These are phyloP conservation scores for Penicillium hordei DNA, from an alignment of 2,329 filamentous ascomycete species.

Conservation along the genomic window DNA sequence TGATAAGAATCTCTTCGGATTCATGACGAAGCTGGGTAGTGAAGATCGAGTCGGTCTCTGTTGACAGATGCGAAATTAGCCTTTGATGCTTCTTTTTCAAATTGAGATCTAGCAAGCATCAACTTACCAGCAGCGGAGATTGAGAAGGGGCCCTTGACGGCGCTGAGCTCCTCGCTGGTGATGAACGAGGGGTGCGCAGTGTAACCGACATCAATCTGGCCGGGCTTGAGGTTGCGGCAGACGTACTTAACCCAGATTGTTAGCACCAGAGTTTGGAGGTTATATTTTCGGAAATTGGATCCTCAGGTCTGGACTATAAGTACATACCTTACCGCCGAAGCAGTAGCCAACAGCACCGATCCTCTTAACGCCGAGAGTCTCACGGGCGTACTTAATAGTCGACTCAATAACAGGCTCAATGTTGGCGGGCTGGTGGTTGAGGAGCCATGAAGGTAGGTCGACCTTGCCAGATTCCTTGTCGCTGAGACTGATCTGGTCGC, in stretches of 20 bases:
- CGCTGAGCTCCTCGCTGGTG: conserved; percentile 62
- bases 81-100: background rate
- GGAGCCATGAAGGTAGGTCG: conserved; percentile 53
- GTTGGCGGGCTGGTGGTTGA: conserved; percentile 47
- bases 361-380: conserved; percentile 56
- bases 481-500: conserved; percentile 60
- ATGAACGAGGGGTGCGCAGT: conserved; percentile 77
- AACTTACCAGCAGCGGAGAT: conserved; percentile 58
- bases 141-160: conserved; percentile 66
- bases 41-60: conserved; percentile 67
- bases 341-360: conserved; percentile 71
- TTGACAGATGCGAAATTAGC: conserved; percentile 2
- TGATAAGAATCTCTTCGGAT: conserved; percentile 62
- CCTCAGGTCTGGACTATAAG: background rate
- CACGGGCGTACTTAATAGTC: conserved; percentile 57
- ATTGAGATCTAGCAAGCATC: background rate
- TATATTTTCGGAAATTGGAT: background rate
- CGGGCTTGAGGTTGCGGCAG: conserved; percentile 63
- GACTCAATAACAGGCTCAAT: conserved; percentile 56
- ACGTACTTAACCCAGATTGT: conserved; percentile 56
- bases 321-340: conserved; percentile 67
- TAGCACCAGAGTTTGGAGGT: background rate
- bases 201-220: conserved; percentile 67
- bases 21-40: conserved; percentile 62
- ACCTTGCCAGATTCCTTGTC: conserved; percentile 48